Evolutionary conservation across 352 stramenopile genomes (phyloP), one percentile per base, ranked within the genome.

Genomic region (Stramenopiles sp.): DNA sequence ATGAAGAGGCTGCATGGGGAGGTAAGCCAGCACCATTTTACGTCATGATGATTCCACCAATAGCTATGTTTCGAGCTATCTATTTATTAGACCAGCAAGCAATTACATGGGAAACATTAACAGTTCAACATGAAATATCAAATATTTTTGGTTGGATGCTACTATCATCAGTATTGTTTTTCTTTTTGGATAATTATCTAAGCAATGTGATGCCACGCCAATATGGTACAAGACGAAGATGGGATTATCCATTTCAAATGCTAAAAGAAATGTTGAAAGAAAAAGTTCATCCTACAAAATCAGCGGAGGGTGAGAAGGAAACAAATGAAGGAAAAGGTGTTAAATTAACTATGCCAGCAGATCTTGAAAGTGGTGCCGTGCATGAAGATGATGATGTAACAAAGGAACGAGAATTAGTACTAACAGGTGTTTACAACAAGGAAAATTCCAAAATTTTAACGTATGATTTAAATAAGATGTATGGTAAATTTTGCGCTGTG

Each of bases 401-500:
- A 4, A 13, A 53, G 4, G 38, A 53, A 13, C 38, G 38, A 53
- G 38, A 13, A 4, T 53, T 53, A 53, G 38, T 53, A 13, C 13
- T 53, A 53, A 53, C 4, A 4, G 13, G 13, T 4, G 13, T 13
- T 4, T 53, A 53, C 13, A 53, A 53, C 13, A 53, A 53, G 38
- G 38, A 53, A 53, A 53, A 53, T 53, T 53, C 38, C 4, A 53
- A 53, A 13, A 53, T 53, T 13, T 13, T 53, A 53, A 53, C 38
- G 4, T 53, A 53, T 13, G 38, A 53, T 53, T 13, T 53, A 13
- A 53, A 53, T 13, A 53, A 53, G 13, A 53, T 53, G 38, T 53
- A 53, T 53, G 38, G 38, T 4, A 13, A 4, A 13, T 53, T 53
- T 53, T 53, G 38, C 29, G 91, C 90, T 0, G 82, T 97, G 7